Percentiles rank a stretch among this genome's conserved stretches.
Conservation (phyloP, 1,139 yeast genomes). For the Geotrichum aggregatum region DNA sequence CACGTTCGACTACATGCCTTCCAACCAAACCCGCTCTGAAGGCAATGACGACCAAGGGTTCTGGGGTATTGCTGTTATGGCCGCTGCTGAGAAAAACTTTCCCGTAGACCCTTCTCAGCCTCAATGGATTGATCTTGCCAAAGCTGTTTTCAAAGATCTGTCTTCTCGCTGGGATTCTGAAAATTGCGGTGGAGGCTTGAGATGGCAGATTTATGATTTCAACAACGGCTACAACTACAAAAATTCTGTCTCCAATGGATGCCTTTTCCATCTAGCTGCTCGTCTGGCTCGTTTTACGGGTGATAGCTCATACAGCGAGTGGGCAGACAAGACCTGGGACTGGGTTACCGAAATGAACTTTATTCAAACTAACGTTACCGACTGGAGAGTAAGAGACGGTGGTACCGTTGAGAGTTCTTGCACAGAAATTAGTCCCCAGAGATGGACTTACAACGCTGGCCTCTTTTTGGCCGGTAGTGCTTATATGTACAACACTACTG, state of each 20-base stretch:
- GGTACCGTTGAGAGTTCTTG: conserved; percentile 62
- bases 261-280: conserved; percentile 83
- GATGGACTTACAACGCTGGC: conserved; percentile 91
- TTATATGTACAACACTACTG: conserved; percentile 70
- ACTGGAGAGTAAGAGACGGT: conserved; percentile 66
- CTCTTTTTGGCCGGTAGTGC: conserved; percentile 78
- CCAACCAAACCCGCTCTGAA: conserved; percentile 69
- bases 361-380: conserved; percentile 43
- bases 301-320: conserved; percentile 68
- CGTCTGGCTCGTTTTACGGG: conserved; percentile 76
- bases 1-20: conserved; percentile 67
- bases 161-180: conserved; percentile 75
- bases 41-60: conserved; percentile 93
- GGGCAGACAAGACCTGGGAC: conserved; percentile 76
- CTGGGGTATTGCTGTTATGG: conserved; percentile 83
- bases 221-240: conserved; percentile 90
- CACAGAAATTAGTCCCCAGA: conserved; percentile 51
- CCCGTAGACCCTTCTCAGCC: conserved; percentile 49
- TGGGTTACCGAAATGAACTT: conserved; percentile 70
- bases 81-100: conserved; percentile 77
- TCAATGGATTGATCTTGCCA: conserved; percentile 68
- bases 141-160: conserved; percentile 87
- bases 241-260: conserved; percentile 86
- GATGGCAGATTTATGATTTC: conserved; percentile 97
- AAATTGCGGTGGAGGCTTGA: conserved; percentile 78